These are phyloP conservation scores for Poteriospumella lacustris DNA, from an alignment of 108 stramenopile species.

Conservation along the genomic window DNA sequence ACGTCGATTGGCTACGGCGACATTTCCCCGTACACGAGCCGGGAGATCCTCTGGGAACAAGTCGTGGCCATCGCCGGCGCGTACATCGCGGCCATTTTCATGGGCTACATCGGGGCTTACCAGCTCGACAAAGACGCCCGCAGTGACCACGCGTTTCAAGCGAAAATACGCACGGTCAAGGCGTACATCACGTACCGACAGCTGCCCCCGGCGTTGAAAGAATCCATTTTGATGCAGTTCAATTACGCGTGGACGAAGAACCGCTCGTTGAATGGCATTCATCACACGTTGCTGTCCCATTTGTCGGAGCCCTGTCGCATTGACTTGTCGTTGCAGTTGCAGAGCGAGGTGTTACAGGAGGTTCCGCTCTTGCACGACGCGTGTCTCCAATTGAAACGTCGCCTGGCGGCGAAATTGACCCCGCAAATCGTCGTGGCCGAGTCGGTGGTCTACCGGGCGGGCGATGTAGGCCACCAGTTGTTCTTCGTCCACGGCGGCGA, in stretches of 20 bases:
- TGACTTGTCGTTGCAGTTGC: conserved; percentile 50
- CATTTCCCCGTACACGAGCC: conserved; percentile 46
- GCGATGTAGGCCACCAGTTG: conserved; percentile 57
- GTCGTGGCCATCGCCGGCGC: not conserved
- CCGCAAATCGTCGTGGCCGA: conserved; percentile 38
- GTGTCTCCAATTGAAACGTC: conserved; percentile 36
- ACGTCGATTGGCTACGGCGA: conserved; percentile 58
- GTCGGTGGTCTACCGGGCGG: conserved; percentile 46
- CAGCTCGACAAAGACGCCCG: conserved; percentile 41
- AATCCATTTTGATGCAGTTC: conserved; percentile 47
- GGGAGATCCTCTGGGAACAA: conserved; percentile 48
- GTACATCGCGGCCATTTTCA: conserved; percentile 50
- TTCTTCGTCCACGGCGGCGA: conserved; percentile 51
- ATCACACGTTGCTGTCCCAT: conserved; percentile 38
- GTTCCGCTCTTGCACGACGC: conserved; percentile 42
- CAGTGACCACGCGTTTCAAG: conserved; percentile 49
- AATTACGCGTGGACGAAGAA: conserved; percentile 41
- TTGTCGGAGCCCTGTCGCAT: conserved; percentile 52
- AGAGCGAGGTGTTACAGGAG: conserved; percentile 30
- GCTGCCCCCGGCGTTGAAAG: conserved; percentile 41
- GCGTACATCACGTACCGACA: conserved; percentile 51
- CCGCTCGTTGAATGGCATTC: conserved; percentile 46
- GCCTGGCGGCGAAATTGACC: conserved; percentile 42
- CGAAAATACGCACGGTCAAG: conserved; percentile 48
- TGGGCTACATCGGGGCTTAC: conserved; percentile 43